These are phyloP conservation scores for Phaeosphaeria sp. DNA, from an alignment of 2,329 filamentous ascomycete species.

Conservation along the genomic window DNA sequence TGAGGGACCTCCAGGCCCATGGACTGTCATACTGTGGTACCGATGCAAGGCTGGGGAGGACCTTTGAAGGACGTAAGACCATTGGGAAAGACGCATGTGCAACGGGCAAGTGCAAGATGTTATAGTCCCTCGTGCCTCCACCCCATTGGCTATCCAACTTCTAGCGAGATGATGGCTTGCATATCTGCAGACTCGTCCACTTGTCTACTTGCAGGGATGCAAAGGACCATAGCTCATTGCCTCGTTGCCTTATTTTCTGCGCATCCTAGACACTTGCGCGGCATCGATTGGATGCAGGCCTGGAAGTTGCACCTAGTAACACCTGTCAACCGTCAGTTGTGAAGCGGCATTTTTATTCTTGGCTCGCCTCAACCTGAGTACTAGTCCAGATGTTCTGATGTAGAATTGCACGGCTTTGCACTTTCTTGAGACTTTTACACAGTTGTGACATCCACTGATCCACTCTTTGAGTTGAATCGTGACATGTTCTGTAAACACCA, in stretches of 20 bases:
- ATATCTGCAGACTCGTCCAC: slow-evolving; percentile 2
- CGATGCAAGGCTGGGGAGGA: background rate
- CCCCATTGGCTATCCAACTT: background rate
- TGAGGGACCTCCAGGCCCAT: background rate
- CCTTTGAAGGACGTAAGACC: background rate
- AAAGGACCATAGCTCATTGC: background rate
- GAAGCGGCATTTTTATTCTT: too few relatives aligned
- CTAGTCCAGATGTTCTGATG: too few relatives aligned
- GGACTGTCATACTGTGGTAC: background rate
- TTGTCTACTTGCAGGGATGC: background rate
- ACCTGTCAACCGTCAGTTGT: background rate
- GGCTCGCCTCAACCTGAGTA: too few relatives aligned
- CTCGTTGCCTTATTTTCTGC: background rate
- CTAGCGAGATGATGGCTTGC: slow-evolving; percentile 14
- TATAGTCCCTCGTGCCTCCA: background rate
- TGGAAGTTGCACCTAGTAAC: too few relatives aligned
- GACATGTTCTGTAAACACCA: too few relatives aligned
- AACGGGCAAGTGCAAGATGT: background rate
- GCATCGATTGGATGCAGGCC: background rate
- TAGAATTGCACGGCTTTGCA: too few relatives aligned
- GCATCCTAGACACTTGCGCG: background rate
- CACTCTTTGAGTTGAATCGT: too few relatives aligned
- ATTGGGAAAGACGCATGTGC: background rate
- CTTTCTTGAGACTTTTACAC: too few relatives aligned
- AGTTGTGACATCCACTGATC: too few relatives aligned